Evolutionary conservation across 495 filamentous ascomycete genomes (phyloP).

Genomic region (Astrocystis sublimbata): DNA sequence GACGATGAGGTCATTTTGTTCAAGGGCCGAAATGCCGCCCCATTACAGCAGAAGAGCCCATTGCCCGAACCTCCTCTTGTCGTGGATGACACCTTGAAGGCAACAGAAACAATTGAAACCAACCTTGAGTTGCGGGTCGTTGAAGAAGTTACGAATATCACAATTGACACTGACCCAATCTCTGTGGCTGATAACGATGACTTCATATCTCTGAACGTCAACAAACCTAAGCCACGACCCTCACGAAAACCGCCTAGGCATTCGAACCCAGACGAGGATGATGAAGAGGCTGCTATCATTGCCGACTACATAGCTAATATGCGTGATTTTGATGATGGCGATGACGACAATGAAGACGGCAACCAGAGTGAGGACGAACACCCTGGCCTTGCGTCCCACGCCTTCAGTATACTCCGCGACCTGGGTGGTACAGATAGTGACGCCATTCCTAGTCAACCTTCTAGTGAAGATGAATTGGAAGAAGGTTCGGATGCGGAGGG

Average conservation of each 20-base stretch:
- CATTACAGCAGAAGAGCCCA: neutral
- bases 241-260: conserved; percentile 4
- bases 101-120: conserved; percentile 20
- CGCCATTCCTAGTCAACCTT: conserved; percentile 20
- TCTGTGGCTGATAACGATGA: neutral
- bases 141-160: conserved; percentile 19
- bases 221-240: conserved; percentile 1
- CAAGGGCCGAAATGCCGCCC: conserved; percentile 47
- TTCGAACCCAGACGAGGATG: conserved; percentile 28
- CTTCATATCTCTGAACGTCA: conserved; percentile 23
- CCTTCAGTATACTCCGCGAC: conserved; percentile 42
- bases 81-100: conserved; percentile 13
- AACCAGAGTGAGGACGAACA: conserved; percentile 23
- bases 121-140: conserved; percentile 17
- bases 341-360: conserved; percentile 35
- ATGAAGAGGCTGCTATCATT: conserved; percentile 56
- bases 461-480: conserved; percentile 23
- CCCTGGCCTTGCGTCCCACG: conserved; percentile 21
- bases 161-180: conserved; percentile 8
- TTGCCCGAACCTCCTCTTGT: neutral
- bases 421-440: conserved; percentile 50
- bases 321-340: conserved; percentile 31
- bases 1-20: conserved; percentile 71
- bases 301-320: conserved; percentile 82
- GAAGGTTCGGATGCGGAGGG: conserved; percentile 24